These are phyloP conservation scores for Evernia prunastri DNA, from an alignment of 495 filamentous ascomycete genomes.

Conservation along the genomic window DNA sequence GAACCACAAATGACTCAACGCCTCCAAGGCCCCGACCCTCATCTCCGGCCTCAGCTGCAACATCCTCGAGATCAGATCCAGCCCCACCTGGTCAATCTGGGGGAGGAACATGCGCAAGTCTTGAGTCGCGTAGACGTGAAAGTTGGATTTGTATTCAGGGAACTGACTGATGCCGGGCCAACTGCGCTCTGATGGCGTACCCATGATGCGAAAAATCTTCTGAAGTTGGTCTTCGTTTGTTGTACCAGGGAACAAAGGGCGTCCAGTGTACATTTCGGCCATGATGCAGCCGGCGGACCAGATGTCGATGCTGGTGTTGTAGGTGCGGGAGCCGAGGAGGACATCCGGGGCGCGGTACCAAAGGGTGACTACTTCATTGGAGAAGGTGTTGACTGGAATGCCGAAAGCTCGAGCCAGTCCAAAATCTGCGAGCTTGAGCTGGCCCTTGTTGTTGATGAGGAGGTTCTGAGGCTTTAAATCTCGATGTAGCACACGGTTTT, in stretches of 20 bases:
- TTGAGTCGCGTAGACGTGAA: slow-evolving; percentile 93
- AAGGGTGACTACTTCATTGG: slow-evolving; percentile 92
- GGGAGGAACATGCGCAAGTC: slow-evolving; percentile 78
- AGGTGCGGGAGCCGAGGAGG: slow-evolving; percentile 80
- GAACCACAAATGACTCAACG: slow-evolving; percentile 89
- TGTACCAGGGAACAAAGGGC: slow-evolving; percentile 88
- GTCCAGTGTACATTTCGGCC: slow-evolving; percentile 95
- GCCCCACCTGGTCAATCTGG: slow-evolving; percentile 76
- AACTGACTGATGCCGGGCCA: slow-evolving; percentile 89
- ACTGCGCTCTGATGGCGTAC: slow-evolving; percentile 82
- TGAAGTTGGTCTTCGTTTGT: slow-evolving; percentile 94
- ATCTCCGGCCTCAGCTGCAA: slow-evolving; percentile 89
- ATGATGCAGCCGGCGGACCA: slow-evolving; percentile 98
- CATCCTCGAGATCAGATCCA: slow-evolving; percentile 84
- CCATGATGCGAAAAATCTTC: slow-evolving; percentile 96
- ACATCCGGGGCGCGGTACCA: slow-evolving; percentile 97
- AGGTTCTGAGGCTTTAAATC: slow-evolving; percentile 95
- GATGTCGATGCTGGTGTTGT: slow-evolving; percentile 97
- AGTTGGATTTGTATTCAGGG: slow-evolving; percentile 89
- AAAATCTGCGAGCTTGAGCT: slow-evolving; percentile 92
- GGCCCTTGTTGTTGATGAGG: slow-evolving; percentile 85
- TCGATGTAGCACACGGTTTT: slow-evolving; percentile 91
- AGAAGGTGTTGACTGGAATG: slow-evolving; percentile 97
- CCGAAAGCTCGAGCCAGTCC: slow-evolving; percentile 89
- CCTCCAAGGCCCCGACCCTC: slow-evolving; percentile 76